Evolutionary conservation across 2,329 filamentous ascomycete species (phyloP).

Genomic region (Colletotrichum lini): DNA sequence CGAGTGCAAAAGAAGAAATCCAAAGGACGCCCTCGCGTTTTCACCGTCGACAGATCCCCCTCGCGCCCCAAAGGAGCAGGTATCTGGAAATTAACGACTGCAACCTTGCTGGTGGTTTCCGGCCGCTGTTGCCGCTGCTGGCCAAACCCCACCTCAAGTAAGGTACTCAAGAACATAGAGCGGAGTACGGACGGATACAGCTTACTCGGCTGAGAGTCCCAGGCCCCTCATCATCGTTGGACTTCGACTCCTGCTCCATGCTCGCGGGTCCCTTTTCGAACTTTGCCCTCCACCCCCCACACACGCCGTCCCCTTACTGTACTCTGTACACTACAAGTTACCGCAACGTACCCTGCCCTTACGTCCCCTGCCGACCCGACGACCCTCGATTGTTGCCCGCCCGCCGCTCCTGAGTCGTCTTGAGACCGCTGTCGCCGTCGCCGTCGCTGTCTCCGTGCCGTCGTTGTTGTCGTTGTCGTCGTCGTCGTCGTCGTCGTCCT

Average conservation of each 20-base stretch:
- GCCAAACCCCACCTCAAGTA: neutral
- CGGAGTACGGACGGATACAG: no score
- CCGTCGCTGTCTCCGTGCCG: constrained; percentile 4
- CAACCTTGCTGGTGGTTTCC: constrained; percentile 42
- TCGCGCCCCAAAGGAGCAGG: constrained; percentile 33
- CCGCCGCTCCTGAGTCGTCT: constrained; percentile 28
- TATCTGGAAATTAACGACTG: constrained; percentile 44
- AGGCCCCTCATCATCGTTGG: constrained; percentile 5
- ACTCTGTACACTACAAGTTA: neutral
- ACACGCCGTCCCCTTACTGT: no score
- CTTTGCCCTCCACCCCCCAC: constrained; percentile 7
- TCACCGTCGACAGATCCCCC: constrained; percentile 31
- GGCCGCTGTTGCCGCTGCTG: constrained; percentile 30
- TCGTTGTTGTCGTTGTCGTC: constrained; percentile 1
- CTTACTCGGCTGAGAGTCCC: neutral
- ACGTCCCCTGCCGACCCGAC: constrained; percentile 14
- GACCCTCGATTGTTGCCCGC: constrained; percentile 4
- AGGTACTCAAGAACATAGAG: neutral
- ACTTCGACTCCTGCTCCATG: constrained; percentile 17
- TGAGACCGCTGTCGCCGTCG: constrained; percentile 13
- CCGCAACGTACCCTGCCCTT: constrained; percentile 16
- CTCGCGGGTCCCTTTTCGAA: constrained; percentile 13
- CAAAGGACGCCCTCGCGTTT: constrained; percentile 14
- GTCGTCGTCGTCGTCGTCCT: constrained; percentile 1
- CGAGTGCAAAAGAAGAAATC: neutral